These are phyloP conservation scores for Zalaria obscura DNA, from an alignment of 2,329 filamentous ascomycete species.

Conservation along the genomic window DNA sequence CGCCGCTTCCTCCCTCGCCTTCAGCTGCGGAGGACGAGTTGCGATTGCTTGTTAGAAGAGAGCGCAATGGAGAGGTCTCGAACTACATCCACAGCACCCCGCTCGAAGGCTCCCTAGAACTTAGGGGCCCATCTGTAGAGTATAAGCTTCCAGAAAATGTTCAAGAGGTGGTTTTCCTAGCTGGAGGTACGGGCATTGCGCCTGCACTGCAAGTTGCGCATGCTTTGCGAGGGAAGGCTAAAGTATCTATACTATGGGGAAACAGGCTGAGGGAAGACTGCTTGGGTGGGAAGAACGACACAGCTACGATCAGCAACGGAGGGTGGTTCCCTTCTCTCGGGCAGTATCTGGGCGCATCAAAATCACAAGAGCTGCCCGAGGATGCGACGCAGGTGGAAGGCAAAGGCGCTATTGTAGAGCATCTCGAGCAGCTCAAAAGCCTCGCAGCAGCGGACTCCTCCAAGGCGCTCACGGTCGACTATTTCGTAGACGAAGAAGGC, in stretches of 20 bases:
- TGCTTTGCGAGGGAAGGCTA: slow-evolving; percentile 24
- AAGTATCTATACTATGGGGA: slow-evolving; percentile 71
- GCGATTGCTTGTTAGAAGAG: slow-evolving; percentile 63
- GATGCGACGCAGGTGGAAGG: slow-evolving; percentile 3
- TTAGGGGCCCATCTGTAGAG: slow-evolving; percentile 67
- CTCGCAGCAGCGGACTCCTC: slow-evolving; percentile 11
- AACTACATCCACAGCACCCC: slow-evolving; percentile 50
- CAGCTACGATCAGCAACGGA: slow-evolving; percentile 6
- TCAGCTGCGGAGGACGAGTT: slow-evolving; percentile 29
- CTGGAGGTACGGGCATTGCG: slow-evolving; percentile 84
- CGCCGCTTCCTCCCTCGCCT: slow-evolving; percentile 54
- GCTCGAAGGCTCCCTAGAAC: slow-evolving; percentile 40
- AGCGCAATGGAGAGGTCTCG: slow-evolving; percentile 73
- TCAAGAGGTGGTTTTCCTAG: slow-evolving; percentile 61
- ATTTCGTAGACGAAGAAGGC: slow-evolving; percentile 72
- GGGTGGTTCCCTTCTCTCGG: slow-evolving; percentile 1
- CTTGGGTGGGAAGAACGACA: slow-evolving; percentile 42
- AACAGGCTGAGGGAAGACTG: slow-evolving; percentile 55
- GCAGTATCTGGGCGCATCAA: neutral
- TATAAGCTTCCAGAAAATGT: slow-evolving; percentile 40
- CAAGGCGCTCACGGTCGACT: slow-evolving; percentile 37
- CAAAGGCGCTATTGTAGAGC: slow-evolving; percentile 51
- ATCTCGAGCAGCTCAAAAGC: slow-evolving; percentile 65
- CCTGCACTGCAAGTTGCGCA: slow-evolving; percentile 71
- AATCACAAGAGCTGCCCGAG: neutral